phyloP scores from a whole-genome alignment of 2,329 filamentous ascomycete genomes.

The Alternaria sp. region DNA sequence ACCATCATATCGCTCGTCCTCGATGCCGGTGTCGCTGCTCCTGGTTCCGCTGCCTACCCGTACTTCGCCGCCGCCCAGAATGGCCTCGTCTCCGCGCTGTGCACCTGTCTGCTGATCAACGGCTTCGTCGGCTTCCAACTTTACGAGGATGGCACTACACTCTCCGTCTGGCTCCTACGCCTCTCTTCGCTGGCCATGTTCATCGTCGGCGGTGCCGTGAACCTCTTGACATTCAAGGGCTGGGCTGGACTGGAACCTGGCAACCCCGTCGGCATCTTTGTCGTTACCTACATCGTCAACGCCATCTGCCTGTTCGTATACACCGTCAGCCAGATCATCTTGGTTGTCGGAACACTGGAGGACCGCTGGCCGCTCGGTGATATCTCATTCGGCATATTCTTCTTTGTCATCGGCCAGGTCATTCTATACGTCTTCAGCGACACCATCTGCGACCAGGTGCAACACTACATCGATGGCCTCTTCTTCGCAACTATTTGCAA shows the following conservation, averaged over 20 bases:
- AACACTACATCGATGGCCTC: constrained; percentile 92
- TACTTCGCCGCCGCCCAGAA: constrained; percentile 92
- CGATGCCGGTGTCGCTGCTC: constrained; percentile 90
- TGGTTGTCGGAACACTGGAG: constrained; percentile 88
- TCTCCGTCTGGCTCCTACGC: constrained; percentile 92
- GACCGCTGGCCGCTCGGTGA: constrained; percentile 96
- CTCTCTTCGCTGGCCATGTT: constrained; percentile 81
- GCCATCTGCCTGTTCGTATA: constrained; percentile 87
- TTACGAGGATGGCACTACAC: constrained; percentile 92
- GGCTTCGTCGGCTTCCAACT: constrained; percentile 98
- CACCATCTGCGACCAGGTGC: constrained; percentile 79
- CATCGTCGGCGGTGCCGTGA: constrained; percentile 82
- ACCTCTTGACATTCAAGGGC: constrained; percentile 88
- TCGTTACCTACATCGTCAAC: constrained; percentile 90
- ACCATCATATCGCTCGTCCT: constrained; percentile 88
- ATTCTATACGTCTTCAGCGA: constrained; percentile 89
- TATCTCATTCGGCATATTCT: constrained; percentile 87
- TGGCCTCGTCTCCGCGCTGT: constrained; percentile 82
- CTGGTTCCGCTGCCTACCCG: constrained; percentile 78
- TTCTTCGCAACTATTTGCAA: constrained; percentile 97
- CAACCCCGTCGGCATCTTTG: constrained; percentile 87
- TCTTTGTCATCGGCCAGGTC: constrained; percentile 91
- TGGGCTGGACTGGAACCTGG: constrained; percentile 86
- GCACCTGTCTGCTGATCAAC: constrained; percentile 91
- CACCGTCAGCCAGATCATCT: constrained; percentile 81